Conservation (phyloP, 495 filamentous ascomycete genomes). For the Penicillium egyptiacum region DNA sequence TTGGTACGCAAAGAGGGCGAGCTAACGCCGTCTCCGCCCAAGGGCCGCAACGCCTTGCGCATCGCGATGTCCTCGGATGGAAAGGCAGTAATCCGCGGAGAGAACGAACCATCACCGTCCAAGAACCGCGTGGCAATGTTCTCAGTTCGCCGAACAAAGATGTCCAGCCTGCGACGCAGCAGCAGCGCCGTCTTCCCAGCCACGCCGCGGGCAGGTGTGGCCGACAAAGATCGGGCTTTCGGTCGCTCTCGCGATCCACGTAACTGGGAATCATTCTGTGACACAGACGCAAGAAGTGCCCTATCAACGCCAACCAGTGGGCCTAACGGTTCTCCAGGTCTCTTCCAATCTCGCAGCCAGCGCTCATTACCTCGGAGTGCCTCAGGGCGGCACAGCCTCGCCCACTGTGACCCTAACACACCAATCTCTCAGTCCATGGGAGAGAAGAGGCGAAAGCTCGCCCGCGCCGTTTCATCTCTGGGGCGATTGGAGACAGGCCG, state of each 20-base stretch:
- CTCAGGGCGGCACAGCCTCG: conserved; percentile 54
- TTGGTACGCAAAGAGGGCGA: conserved; percentile 67
- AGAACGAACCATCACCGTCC: conserved; percentile 50
- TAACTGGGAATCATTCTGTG: conserved; percentile 81
- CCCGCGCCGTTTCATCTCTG: conserved; percentile 63
- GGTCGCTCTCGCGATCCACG: conserved; percentile 80
- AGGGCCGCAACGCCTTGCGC: conserved; percentile 43
- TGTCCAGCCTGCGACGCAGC: conserved; percentile 60
- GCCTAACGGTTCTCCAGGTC: conserved; percentile 68
- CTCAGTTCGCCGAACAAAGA: conserved; percentile 50
- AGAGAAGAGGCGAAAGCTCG: conserved; percentile 64
- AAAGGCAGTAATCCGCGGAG: conserved; percentile 48
- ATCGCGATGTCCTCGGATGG: conserved; percentile 55
- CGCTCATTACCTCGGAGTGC: conserved; percentile 40
- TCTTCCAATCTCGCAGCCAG: conserved; percentile 66
- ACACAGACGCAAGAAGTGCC: conserved; percentile 68
- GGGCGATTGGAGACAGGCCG: conserved; percentile 60
- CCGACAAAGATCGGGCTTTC: conserved; percentile 43
- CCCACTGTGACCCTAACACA: conserved; percentile 48
- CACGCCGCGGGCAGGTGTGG: conserved; percentile 30
- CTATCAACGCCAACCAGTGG: conserved; percentile 69
- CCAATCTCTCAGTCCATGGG: conserved; percentile 43
- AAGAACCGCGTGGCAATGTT: conserved; percentile 55
- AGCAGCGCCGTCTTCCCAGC: conserved; percentile 54
- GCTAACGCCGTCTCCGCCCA: conserved; percentile 69